These are phyloP conservation scores for Allium fistulosum DNA, from an alignment of 106 monocot species.

Conservation along the genomic window DNA sequence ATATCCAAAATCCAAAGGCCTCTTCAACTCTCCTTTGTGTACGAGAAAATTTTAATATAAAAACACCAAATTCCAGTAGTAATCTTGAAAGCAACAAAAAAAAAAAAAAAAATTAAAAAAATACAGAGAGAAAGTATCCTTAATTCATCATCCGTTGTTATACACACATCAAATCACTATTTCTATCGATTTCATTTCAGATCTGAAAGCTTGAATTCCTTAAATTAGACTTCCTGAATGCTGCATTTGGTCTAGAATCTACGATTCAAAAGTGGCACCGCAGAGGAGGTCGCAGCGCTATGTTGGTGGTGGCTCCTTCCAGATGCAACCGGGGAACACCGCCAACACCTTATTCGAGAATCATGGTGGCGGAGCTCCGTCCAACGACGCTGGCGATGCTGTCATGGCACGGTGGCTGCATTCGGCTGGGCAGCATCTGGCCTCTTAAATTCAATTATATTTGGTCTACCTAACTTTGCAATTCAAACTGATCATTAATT, in stretches of 20 bases:
- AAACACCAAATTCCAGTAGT: too few relatives aligned
- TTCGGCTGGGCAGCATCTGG: slow-evolving; percentile 85
- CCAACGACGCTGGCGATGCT: slow-evolving; percentile 49
- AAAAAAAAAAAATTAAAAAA: not conserved
- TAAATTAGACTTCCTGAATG: not conserved
- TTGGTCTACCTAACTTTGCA: too few relatives aligned
- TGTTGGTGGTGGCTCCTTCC: slow-evolving; percentile 35
- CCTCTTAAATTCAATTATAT: slow-evolving; percentile 34
- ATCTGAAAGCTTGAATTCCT: not conserved
- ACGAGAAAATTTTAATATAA: too few relatives aligned
- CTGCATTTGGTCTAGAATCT: not conserved
- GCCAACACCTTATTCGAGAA: slow-evolving; percentile 27
- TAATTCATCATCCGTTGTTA: not conserved
- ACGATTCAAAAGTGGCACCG: slow-evolving; percentile 43
- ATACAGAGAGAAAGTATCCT: not conserved
- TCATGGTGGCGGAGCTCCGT: slow-evolving; percentile 7
- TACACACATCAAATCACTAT: not conserved
- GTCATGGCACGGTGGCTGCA: slow-evolving; percentile 86
- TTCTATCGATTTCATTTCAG: not conserved
- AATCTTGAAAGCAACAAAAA: not conserved
- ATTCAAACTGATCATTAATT: not conserved
- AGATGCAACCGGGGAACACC: slow-evolving; percentile 48
- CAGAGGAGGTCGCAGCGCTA: slow-evolving; percentile 69
- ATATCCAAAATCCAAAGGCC: too few relatives aligned
- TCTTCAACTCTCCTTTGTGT: too few relatives aligned